Evolutionary conservation across 139 green algal species (phyloP).

Genomic region (Asterochloris erici): DNA sequence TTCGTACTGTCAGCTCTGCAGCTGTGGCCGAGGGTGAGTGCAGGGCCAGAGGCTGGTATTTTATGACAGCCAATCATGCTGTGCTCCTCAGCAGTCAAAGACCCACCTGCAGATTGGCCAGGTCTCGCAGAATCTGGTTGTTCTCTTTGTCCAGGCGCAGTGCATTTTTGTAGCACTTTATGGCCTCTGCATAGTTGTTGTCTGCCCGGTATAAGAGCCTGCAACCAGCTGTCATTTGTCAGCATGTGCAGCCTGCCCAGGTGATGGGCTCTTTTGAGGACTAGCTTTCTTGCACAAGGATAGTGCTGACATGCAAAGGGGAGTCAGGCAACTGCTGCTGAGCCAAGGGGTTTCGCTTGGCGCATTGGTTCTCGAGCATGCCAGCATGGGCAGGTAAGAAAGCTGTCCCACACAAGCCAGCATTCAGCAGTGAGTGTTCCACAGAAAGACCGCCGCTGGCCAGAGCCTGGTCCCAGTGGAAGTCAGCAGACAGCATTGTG

Average conservation of each 20-base stretch:
- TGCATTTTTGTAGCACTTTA: constrained; percentile 99
- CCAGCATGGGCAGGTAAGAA: no score
- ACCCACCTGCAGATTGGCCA: constrained; percentile 79
- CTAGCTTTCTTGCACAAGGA: not conserved
- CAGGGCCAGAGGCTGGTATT: not conserved
- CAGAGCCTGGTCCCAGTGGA: no score
- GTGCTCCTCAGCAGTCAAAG: not conserved
- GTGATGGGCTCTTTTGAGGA: not conserved
- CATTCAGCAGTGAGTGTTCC: no score
- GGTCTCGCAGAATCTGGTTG: constrained; percentile 87
- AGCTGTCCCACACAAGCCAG: no score
- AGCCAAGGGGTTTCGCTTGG: no score
- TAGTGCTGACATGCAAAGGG: no score
- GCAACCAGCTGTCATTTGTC: not conserved
- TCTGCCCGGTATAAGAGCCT: constrained; percentile 93
- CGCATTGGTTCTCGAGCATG: no score
- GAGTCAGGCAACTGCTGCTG: no score
- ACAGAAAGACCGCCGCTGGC: no score
- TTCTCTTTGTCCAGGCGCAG: constrained; percentile 93
- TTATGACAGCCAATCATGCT: not conserved
- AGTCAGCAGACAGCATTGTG: no score
- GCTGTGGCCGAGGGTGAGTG: not conserved
- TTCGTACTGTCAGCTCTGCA: not conserved
- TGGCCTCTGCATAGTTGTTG: constrained; percentile 93
- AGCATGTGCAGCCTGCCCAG: constrained; percentile 1